Conservation (phyloP, 768 basidiomycete species). For the Pisolithus tinctorius region DNA sequence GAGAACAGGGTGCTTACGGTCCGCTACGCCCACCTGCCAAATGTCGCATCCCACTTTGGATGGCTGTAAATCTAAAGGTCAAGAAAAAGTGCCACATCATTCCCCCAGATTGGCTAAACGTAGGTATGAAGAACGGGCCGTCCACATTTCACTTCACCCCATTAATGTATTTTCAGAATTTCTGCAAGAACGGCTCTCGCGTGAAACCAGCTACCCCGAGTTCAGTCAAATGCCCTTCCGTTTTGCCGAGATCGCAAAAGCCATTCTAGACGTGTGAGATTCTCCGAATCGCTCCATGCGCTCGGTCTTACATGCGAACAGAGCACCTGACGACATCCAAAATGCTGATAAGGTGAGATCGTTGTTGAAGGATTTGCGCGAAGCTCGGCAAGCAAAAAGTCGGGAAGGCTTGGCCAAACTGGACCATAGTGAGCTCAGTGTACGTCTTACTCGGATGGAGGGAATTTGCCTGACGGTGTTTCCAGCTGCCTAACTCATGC, state of each 20-base stretch:
- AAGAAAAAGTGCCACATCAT: constrained; percentile 95
- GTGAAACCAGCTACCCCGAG: constrained; percentile 65
- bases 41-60: constrained; percentile 88
- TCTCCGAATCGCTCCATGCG: neutral
- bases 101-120: constrained; percentile 81
- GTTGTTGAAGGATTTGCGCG: constrained; percentile 89
- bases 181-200: constrained; percentile 63
- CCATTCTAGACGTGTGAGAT: constrained; percentile 88
- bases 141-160: neutral
- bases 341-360: constrained; percentile 79
- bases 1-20: constrained; percentile 78
- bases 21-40: constrained; percentile 86
- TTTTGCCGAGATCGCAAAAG: constrained; percentile 85
- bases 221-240: constrained; percentile 84
- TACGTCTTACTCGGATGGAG: constrained; percentile 21
- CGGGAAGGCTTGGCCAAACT: constrained; percentile 75
- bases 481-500: constrained; percentile 75
- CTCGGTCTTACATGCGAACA: constrained; percentile 22
- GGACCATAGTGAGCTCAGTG: constrained; percentile 77
- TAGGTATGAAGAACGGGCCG: constrained; percentile 48
- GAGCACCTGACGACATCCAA: constrained; percentile 86
- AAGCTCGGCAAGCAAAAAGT: constrained; percentile 92
- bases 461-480: neutral
- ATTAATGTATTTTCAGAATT: constrained; percentile 47
- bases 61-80: constrained; percentile 87